phyloP scores from a whole-genome alignment of 208 protist genomes.

The Trypanosoma lewisi region DNA sequence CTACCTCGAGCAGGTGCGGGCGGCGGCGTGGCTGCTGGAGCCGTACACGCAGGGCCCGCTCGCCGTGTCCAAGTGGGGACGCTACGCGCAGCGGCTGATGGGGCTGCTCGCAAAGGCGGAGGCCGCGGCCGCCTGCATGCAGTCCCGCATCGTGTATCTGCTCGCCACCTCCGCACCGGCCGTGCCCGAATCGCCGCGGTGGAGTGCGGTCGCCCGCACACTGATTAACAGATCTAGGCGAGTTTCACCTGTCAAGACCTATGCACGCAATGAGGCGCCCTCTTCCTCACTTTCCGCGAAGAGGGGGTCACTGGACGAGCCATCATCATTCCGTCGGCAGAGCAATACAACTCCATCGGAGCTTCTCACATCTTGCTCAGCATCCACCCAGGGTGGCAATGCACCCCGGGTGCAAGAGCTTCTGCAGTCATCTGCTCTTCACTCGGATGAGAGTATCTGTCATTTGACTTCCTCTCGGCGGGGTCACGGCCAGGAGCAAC shows the following conservation, averaged over 20 bases:
- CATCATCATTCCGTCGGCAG: not conserved
- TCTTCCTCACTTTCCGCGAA: not conserved
- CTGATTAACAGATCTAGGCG: not conserved
- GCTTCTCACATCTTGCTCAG: not conserved
- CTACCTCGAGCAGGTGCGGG: not conserved
- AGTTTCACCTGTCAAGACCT: no score
- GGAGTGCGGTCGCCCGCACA: no score
- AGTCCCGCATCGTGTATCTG: not conserved
- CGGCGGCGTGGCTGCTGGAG: not conserved
- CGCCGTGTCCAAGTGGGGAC: not conserved
- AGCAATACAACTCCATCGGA: not conserved
- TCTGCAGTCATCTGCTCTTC: not conserved
- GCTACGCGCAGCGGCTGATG: constrained; percentile 3
- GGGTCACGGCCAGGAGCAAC: not conserved
- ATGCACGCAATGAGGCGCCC: no score
- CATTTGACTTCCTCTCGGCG: not conserved
- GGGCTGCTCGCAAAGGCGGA: not conserved
- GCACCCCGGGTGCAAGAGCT: not conserved
- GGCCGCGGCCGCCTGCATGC: not conserved
- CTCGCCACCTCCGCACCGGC: not conserved
- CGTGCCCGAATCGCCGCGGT: no score
- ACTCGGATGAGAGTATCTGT: not conserved
- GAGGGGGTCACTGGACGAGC: not conserved
- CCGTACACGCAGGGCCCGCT: not conserved
- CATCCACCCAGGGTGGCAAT: not conserved